These are phyloP conservation scores for Linum trigynum DNA, from an alignment of 345 rosid species.

Conservation along the genomic window DNA sequence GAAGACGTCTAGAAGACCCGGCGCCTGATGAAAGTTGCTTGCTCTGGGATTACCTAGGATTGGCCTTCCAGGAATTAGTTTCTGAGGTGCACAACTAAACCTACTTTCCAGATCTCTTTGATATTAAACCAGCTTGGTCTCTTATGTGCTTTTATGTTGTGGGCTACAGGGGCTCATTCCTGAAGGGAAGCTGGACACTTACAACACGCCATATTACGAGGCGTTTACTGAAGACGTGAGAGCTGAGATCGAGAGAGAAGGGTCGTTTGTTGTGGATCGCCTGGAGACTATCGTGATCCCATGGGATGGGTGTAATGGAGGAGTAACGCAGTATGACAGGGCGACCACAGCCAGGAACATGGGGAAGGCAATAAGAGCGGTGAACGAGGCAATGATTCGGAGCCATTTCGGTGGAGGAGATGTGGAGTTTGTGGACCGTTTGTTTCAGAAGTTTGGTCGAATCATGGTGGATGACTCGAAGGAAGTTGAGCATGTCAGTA, in stretches of 20 bases:
- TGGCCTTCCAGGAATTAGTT: conserved; percentile 35
- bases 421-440: conserved; percentile 20
- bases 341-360: conserved; percentile 18
- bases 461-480: conserved; percentile 26
- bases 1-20: conserved; percentile 30
- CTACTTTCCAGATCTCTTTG: no score
- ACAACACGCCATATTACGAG: conserved; percentile 30
- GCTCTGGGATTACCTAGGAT: conserved; percentile 42
- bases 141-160: conserved; percentile 1
- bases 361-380: conserved; percentile 29
- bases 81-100: background rate
- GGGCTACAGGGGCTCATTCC: conserved; percentile 25
- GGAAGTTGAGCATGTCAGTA: conserved; percentile 25
- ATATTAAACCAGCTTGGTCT: conserved; percentile 3
- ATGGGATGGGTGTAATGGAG: conserved; percentile 26
- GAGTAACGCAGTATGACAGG: conserved; percentile 14
- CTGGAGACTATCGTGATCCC: conserved; percentile 13
- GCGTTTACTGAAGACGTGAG: conserved; percentile 28
- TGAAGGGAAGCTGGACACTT: conserved; percentile 29
- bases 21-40: conserved; percentile 28
- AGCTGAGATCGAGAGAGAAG: conserved; percentile 28
- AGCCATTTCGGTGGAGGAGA: conserved; percentile 27
- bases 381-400: conserved; percentile 26
- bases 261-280: conserved; percentile 27
- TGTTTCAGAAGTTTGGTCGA: conserved; percentile 21